phyloP scores from a whole-genome alignment of 2,329 filamentous ascomycete species.

The Dactylellina sp. region DNA sequence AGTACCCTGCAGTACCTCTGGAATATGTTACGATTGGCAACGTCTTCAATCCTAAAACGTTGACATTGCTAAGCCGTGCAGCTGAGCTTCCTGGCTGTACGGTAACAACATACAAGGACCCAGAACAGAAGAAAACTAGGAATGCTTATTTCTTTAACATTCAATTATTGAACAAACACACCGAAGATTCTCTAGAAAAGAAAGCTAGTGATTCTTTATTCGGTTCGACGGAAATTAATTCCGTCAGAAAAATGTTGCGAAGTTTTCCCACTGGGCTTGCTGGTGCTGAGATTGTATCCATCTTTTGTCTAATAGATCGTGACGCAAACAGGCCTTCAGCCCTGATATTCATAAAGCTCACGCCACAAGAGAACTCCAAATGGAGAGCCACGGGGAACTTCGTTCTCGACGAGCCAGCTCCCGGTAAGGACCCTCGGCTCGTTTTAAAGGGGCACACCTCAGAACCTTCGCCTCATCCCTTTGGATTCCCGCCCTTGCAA shows the following conservation, averaged over 20 bases:
- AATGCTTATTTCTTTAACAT: slow-evolving; percentile 23
- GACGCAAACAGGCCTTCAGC: slow-evolving; percentile 1
- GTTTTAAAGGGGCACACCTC: neutral
- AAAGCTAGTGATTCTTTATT: slow-evolving; percentile 7
- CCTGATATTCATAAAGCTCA: slow-evolving; percentile 13
- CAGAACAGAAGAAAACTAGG: slow-evolving; percentile 3
- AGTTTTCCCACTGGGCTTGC: neutral
- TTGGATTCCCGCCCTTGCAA: neutral
- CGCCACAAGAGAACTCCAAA: neutral
- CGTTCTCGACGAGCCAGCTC: neutral
- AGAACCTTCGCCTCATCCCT: neutral
- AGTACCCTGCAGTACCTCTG: neutral
- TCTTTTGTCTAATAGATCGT: slow-evolving; percentile 15
- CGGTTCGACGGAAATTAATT: neutral
- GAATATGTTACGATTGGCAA: slow-evolving; percentile 11
- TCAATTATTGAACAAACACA: neutral
- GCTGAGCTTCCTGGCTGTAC: slow-evolving; percentile 5
- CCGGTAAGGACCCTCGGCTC: slow-evolving; percentile 17
- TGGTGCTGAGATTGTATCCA: neutral
- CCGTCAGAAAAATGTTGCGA: slow-evolving; percentile 2
- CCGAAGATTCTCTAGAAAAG: neutral
- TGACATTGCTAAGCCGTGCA: slow-evolving; percentile 3
- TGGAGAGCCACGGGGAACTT: neutral
- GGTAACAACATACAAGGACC: slow-evolving; percentile 11
- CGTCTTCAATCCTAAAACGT: neutral